Base-by-base conservation (phyloP, 495 filamentous ascomycete genomes). In the Penicillium cataractarum region DNA sequence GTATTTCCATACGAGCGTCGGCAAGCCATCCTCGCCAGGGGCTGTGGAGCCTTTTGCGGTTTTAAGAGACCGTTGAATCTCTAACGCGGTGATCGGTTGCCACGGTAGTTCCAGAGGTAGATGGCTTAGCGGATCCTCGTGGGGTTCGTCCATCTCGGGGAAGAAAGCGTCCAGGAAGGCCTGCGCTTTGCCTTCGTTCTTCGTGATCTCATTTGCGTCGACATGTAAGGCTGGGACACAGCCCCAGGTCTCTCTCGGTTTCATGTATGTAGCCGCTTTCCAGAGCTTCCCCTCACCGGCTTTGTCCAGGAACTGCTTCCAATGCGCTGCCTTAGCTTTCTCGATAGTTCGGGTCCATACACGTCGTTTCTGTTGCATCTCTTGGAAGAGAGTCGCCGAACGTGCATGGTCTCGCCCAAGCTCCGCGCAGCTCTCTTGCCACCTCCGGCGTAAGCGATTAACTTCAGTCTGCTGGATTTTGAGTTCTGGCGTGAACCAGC, bases 221-320 rank as follows among this genome's bases (percentile, higher is more conserved):
- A 63, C 62, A 17, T 55, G 17, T 9, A 75, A 31, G 1, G 62
- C 31, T 17, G 69, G 69, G 21, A 71, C 57, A 27, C 62, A 66
- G 0, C 61, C 60, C 55, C 39, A 76, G 22, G 52, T 5, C 1
- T 72, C 71, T 57, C 67, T 64, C 0, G 71, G 69, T 54, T 64
- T 64, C 49, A 72, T 69, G 21, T 75, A 73, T 6, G 65, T 63
- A 0, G 71, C 71, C 7, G 61, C 60, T 58, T 71, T 71, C 69
- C 50, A 51, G 4, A 73, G 56, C 29, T 50, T 58, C 17, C 63
- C 63, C 62, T 65, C 63, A 10, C 63, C 31, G 2, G 58, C 63
- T 61, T 40, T 29, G 33, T 65, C 63, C 5, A 65, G 40, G 42
- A 65, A 65, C 26, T 61, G 33, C 46, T 65, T 65, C 62, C 42